Conservation (phyloP, 1,284 basidiomycete species). For the Coniferiporia weirii region DNA sequence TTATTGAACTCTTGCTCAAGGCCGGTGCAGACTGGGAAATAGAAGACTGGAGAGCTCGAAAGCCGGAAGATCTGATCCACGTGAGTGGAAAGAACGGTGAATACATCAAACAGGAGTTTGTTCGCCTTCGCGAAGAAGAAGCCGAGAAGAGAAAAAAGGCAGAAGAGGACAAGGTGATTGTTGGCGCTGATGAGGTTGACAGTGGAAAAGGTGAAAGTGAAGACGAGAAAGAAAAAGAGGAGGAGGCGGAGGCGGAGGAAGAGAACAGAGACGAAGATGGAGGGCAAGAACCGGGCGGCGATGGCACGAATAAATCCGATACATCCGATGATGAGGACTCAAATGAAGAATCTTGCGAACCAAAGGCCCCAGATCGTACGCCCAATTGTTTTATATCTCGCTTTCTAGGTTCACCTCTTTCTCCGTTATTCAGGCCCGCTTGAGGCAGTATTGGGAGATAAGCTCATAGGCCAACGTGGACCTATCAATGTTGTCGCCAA, state of each 20-base stretch:
- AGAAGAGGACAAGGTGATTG: neutral
- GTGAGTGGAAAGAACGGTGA: neutral
- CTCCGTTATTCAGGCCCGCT: neutral
- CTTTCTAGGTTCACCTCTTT: neutral
- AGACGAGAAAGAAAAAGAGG: neutral
- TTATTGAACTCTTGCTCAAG: slow-evolving; percentile 4
- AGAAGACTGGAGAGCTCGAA: neutral
- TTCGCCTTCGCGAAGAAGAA: slow-evolving; percentile 3
- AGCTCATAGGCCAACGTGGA: slow-evolving; percentile 13
- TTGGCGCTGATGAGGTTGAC: neutral
- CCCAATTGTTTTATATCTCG: neutral
- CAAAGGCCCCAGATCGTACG: neutral
- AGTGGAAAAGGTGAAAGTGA: neutral
- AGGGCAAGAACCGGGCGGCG: no score
- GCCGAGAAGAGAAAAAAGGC: slow-evolving; percentile 6
- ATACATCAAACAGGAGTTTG: neutral
- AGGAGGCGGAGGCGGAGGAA: no score
- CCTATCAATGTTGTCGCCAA: slow-evolving; percentile 6
- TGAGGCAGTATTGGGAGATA: neutral
- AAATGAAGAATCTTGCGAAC: neutral
- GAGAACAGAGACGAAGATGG: no score
- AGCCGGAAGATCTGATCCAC: slow-evolving; percentile 6
- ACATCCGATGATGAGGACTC: neutral
- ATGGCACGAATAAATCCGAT: neutral
- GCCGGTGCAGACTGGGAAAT: slow-evolving; percentile 14